Conservation (phyloP, 2,329 filamentous ascomycete species). For the Neofusicoccum sp. region DNA sequence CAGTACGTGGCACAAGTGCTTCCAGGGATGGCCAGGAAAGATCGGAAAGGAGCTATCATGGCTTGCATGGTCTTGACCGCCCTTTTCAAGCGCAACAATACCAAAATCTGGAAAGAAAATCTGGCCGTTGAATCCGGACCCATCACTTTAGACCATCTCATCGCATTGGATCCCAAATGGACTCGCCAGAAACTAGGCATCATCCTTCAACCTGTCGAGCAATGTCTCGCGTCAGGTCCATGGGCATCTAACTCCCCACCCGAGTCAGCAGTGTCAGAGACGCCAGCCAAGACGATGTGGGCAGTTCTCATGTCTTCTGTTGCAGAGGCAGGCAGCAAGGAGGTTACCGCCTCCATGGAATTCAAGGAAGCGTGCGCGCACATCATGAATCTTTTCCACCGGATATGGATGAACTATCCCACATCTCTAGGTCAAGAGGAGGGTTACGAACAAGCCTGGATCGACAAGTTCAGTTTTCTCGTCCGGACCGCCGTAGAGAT, state of each 20-base stretch:
- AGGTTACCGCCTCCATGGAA: conserved; percentile 84
- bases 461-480: conserved; percentile 52
- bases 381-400: conserved; percentile 66
- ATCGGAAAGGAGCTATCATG: conserved; percentile 26
- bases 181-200: conserved; percentile 67
- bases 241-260: conserved; percentile 37
- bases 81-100: conserved; percentile 60
- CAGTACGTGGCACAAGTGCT: conserved; percentile 63
- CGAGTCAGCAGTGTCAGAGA: conserved; percentile 9
- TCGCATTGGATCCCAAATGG: conserved; percentile 82
- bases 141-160: conserved; percentile 71
- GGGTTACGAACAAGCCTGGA: conserved; percentile 42
- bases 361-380: conserved; percentile 75
- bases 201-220: conserved; percentile 63
- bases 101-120: conserved; percentile 70
- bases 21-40: conserved; percentile 22
- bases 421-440: conserved; percentile 29
- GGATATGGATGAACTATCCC: conserved; percentile 63
- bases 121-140: conserved; percentile 53
- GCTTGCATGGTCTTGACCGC: conserved; percentile 67
- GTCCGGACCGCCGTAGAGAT: conserved; percentile 50
- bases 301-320: conserved; percentile 60
- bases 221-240: conserved; percentile 50
- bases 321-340: conserved; percentile 70
- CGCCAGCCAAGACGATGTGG: conserved; percentile 53